A percentile compares a stretch with the other conserved stretches of the same genome.
Conservation (phyloP, 495 filamentous ascomycete genomes). For the Glonium stellatum region DNA sequence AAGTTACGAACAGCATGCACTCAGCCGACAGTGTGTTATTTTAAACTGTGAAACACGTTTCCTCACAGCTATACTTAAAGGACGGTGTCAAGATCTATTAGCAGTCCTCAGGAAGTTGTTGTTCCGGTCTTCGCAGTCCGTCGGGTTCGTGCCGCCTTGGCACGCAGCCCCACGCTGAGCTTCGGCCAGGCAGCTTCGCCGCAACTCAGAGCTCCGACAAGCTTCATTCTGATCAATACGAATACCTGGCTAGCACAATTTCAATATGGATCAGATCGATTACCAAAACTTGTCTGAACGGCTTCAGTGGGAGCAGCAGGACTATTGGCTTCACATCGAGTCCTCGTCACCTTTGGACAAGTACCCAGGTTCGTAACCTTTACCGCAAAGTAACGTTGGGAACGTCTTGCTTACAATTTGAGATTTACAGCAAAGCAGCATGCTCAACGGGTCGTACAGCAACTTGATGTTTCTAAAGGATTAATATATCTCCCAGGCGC, state of each 20-base stretch:
- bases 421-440: constrained; percentile 64
- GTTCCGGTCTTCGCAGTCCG: too few species aligned
- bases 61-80: too few species aligned
- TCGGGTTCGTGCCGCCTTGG: too few species aligned
- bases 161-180: too few species aligned
- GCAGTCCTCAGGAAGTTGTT: too few species aligned
- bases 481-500: constrained; percentile 55
- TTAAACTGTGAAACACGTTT: too few species aligned
- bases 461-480: constrained; percentile 55
- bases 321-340: constrained; percentile 27
- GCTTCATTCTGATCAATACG: not conserved
- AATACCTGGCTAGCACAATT: not conserved
- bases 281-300: not conserved
- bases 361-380: constrained; percentile 38
- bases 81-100: too few species aligned
- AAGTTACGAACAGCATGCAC: too few species aligned
- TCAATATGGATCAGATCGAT: not conserved
- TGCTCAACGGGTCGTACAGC: constrained; percentile 61
- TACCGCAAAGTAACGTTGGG: not conserved
- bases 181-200: too few species aligned
- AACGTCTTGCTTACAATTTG: constrained; percentile 5
- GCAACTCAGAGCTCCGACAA: too few species aligned
- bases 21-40: too few species aligned
- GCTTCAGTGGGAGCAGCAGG: constrained; percentile 10
- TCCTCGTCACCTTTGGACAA: constrained; percentile 26